Percentiles rank a stretch among this genome's conserved stretches.
phyloP scores from a whole-genome alignment of 805 yeast species.

The Myxozyma udenii region DNA sequence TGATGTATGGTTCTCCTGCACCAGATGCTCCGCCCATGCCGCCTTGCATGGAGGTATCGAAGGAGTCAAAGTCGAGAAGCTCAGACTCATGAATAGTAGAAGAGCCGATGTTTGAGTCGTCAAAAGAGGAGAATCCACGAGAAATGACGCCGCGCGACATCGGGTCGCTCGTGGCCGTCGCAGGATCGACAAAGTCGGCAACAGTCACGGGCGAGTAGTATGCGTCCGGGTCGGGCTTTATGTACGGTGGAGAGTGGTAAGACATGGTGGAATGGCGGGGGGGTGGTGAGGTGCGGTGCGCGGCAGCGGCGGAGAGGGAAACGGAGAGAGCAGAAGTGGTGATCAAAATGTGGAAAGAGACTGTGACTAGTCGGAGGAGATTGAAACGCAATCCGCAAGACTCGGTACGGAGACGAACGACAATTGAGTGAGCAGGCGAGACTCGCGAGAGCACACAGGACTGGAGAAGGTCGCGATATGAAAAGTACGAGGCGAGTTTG shows the following conservation, averaged over 20 bases:
- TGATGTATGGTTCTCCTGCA: not conserved
- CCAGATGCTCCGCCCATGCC: not conserved
- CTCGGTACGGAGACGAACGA: too few relatives aligned
- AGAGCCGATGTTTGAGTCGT: constrained; percentile 18
- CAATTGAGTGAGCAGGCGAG: too few relatives aligned
- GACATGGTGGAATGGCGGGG: constrained; percentile 9
- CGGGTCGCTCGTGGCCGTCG: constrained; percentile 8
- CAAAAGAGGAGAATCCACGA: constrained; percentile 23
- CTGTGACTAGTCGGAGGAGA: too few relatives aligned
- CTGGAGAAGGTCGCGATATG: too few relatives aligned
- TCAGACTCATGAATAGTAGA: constrained; percentile 29
- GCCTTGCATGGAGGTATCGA: not conserved
- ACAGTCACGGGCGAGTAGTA: not conserved
- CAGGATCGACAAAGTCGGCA: not conserved
- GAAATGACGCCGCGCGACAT: constrained; percentile 20
- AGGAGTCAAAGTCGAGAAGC: constrained; percentile 19
- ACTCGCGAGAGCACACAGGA: too few relatives aligned
- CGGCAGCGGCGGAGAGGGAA: constrained; percentile 1
- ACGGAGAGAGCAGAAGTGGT: not conserved
- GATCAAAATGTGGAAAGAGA: not conserved
- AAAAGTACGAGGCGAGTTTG: too few relatives aligned
- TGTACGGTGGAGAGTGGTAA: constrained; percentile 26
- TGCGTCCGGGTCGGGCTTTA: constrained; percentile 29
- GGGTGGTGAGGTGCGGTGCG: not conserved
- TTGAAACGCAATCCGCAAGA: too few relatives aligned